Conservation (phyloP, 2,329 filamentous ascomycete genomes). For the Coniochaeta prunicola region DNA sequence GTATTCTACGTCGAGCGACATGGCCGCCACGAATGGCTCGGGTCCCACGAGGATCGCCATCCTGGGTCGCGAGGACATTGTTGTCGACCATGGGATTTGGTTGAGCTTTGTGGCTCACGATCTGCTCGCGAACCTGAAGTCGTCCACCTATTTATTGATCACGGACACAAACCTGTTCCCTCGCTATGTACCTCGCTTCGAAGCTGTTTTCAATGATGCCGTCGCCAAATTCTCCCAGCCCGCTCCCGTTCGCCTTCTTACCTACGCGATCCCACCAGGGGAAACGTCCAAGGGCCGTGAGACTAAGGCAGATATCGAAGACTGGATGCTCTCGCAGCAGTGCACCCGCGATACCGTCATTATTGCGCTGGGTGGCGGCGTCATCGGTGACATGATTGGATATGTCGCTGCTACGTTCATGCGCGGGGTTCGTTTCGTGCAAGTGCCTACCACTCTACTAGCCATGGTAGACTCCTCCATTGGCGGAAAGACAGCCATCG, state of each 20-base stretch:
- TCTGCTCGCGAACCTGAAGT: conserved; percentile 66
- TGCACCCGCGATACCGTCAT: conserved; percentile 94
- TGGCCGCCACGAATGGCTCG: conserved; percentile 14
- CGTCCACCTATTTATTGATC: conserved; percentile 91
- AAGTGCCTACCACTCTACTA: conserved; percentile 89
- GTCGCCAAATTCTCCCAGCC: conserved; percentile 19
- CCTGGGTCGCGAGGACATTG: conserved; percentile 80
- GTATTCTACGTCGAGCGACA: conserved; percentile 3
- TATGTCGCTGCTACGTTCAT: conserved; percentile 98
- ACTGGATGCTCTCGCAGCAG: conserved; percentile 90
- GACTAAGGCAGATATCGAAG: conserved; percentile 92
- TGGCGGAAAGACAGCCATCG: conserved; percentile 96
- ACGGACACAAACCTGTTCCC: conserved; percentile 89
- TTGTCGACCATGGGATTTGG: conserved; percentile 90
- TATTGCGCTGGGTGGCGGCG: conserved; percentile 88
- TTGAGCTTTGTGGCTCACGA: conserved; percentile 73
- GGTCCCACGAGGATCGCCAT: conserved; percentile 63
- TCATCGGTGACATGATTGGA: conserved; percentile 96
- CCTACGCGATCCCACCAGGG: conserved; percentile 80
- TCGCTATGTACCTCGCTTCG: conserved; percentile 74
- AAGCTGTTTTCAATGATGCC: conserved; percentile 52
- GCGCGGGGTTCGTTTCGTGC: conserved; percentile 91
- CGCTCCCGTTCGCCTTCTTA: conserved; percentile 62
- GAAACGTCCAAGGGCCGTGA: conserved; percentile 90
- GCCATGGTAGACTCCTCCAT: conserved; percentile 99